Evolutionary conservation across 345 rosid species (phyloP).

Genomic region (Brassica cretica): DNA sequence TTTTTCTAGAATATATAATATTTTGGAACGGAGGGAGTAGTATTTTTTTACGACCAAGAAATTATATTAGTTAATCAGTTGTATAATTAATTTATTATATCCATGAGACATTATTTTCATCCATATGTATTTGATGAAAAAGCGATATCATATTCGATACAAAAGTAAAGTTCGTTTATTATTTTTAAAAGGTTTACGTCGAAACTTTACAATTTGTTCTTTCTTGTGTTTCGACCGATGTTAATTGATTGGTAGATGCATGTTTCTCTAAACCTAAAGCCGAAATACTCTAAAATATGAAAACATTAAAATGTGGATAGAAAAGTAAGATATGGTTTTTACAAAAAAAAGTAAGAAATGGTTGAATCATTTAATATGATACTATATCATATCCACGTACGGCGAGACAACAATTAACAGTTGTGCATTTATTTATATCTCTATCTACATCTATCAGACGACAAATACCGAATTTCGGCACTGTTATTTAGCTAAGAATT

Average conservation of each 20-base stretch:
- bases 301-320: background rate
- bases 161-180: too few species aligned
- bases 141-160: background rate
- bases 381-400: background rate
- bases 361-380: background rate
- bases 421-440: slow-evolving; percentile 11
- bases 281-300: background rate
- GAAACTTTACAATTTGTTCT: background rate
- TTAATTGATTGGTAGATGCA: too few species aligned
- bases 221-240: background rate
- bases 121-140: background rate
- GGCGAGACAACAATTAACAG: slow-evolving; percentile 7
- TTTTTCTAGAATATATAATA: too few species aligned
- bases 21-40: too few species aligned
- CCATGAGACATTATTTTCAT: background rate
- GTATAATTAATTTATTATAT: background rate
- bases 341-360: background rate
- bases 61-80: background rate
- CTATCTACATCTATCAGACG: background rate
- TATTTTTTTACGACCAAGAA: too few species aligned
- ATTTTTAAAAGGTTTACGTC: background rate
- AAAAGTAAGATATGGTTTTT: background rate
- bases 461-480: background rate
- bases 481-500: background rate
- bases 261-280: too few species aligned